Base-by-base conservation (phyloP, 2,329 filamentous ascomycete genomes). In the Alternaria sp. region DNA sequence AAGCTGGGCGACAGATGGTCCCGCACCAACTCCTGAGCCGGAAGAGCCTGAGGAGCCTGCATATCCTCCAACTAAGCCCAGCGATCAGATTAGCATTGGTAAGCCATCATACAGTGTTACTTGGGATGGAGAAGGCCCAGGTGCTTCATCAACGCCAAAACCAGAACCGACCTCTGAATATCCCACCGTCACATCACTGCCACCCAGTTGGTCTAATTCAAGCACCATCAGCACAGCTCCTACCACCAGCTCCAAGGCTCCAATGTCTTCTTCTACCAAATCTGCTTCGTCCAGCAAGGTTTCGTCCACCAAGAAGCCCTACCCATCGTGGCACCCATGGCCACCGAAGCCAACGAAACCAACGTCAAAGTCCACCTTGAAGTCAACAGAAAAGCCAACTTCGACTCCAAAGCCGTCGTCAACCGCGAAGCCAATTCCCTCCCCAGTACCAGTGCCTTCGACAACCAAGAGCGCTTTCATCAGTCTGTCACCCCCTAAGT, bases 301-400 rank as follows among this genome's bases (percentile, higher is more conserved):
- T 11, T 58, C 54, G 4, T 64, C 63, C 16, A 66, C 61, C 43
- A 68, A 62, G 49, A 62, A 67, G 20, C 63, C 63, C 38, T 51
- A 62, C 14, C 55, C 54, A 20, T 44, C 59, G n/a, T 64, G 64
- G 53, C 45, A 51, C 25, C 51, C 65, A 20, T 52, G 55, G 63
- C 53, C 57, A 38, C 56, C 63, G n/a, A 63, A 53, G 14, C 53
- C 65, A 20, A 62, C 60, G 6, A 55, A 50, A 22, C 32, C 40
- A 3, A 44, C 27, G 5, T 11, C 36, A 57, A 55, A 44, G 22
- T 45, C 57, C 10, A 60, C 53, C n/a, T n/a, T 46, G 2, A 57
- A 53, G 20, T 43, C 54, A 11, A 54, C 48, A 4, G 51, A 44
- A 20, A 61, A 54, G 48, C 53, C 46, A 38, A 40, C 30, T 32